A percentile compares a stretch with the other conserved stretches of the same genome.
Evolutionary conservation across 2,329 filamentous ascomycete species (phyloP).

Genomic region (Bimuria novae-zelandiae): DNA sequence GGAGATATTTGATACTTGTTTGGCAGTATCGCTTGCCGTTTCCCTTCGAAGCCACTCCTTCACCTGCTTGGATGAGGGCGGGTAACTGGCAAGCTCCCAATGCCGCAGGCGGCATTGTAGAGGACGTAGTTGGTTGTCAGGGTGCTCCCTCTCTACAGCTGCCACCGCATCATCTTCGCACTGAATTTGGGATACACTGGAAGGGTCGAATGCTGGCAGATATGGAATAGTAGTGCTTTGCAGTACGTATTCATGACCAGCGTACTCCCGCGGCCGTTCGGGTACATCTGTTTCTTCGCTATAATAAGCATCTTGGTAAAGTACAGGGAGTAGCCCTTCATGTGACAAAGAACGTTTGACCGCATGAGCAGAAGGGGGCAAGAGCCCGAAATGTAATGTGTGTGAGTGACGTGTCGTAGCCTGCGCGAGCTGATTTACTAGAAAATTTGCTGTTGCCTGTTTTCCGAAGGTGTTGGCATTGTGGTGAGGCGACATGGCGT

Average conservation of each 20-base stretch:
- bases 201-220: constrained; percentile 76
- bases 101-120: constrained; percentile 64
- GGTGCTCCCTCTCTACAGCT: constrained; percentile 57
- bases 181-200: constrained; percentile 60
- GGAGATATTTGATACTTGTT: constrained; percentile 6
- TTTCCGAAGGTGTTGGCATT: constrained; percentile 23
- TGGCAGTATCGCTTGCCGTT: constrained; percentile 27
- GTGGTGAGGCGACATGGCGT: constrained; percentile 23
- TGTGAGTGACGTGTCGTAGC: constrained; percentile 23
- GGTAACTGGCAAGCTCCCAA: constrained; percentile 77
- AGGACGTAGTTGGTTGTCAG: constrained; percentile 57
- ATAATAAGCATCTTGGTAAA: constrained; percentile 88
- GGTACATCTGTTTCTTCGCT: constrained; percentile 84
- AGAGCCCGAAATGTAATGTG: constrained; percentile 41
- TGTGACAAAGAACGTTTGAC: constrained; percentile 62
- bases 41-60: constrained; percentile 64
- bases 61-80: constrained; percentile 74
- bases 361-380: constrained; percentile 52
- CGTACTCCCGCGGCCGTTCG: constrained; percentile 77
- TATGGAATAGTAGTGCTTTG: constrained; percentile 76
- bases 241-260: constrained; percentile 81
- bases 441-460: constrained; percentile 20
- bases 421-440: constrained; percentile 21
- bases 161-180: constrained; percentile 58
- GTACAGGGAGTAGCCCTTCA: constrained; percentile 65